Conservation (phyloP, 2,329 filamentous ascomycete genomes). For the Xylariaceae sp. region DNA sequence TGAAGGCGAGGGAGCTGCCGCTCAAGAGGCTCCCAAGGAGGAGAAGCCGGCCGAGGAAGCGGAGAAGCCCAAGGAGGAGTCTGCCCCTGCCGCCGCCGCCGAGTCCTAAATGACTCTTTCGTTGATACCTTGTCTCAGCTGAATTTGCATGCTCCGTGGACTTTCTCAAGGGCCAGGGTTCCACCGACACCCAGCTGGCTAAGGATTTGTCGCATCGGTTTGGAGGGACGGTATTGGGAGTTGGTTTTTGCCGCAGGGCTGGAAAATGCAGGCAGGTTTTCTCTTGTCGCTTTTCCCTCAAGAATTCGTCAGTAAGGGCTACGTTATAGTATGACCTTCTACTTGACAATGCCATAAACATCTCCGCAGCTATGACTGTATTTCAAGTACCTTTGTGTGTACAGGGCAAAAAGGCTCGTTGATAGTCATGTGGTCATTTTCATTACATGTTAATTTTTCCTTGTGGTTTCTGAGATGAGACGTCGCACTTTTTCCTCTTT, state of each 20-base stretch:
- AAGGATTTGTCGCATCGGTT: conserved; percentile 37
- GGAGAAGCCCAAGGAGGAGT: conserved; percentile 60
- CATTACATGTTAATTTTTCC: conserved; percentile 33
- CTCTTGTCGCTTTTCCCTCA: conserved; percentile 31
- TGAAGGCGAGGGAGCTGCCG: conserved; percentile 70
- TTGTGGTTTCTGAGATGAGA: conserved; percentile 33
- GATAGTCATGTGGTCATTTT: conserved; percentile 32
- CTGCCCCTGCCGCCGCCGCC: conserved; percentile 47
- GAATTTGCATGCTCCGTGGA: conserved; percentile 35
- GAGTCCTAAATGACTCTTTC: conserved; percentile 53
- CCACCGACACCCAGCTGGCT: conserved; percentile 37
- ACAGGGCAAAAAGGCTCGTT: conserved; percentile 32
- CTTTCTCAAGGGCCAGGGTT: conserved; percentile 30
- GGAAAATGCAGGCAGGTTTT: conserved; percentile 37
- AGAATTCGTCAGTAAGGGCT: conserved; percentile 32
- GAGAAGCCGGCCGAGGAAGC: conserved; percentile 54
- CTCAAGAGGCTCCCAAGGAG: conserved; percentile 60
- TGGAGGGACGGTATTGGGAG: conserved; percentile 35
- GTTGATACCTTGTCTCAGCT: conserved; percentile 42
- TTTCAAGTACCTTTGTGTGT: conserved; percentile 29
- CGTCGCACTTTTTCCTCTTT: conserved; percentile 34
- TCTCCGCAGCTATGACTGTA: conserved; percentile 31
- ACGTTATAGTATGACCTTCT: conserved; percentile 31
- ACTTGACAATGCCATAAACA: conserved; percentile 33
- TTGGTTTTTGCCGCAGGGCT: conserved; percentile 37